These are phyloP conservation scores for Epichloe coenophiala DNA, from an alignment of 2,329 filamentous ascomycete species.

Conservation along the genomic window DNA sequence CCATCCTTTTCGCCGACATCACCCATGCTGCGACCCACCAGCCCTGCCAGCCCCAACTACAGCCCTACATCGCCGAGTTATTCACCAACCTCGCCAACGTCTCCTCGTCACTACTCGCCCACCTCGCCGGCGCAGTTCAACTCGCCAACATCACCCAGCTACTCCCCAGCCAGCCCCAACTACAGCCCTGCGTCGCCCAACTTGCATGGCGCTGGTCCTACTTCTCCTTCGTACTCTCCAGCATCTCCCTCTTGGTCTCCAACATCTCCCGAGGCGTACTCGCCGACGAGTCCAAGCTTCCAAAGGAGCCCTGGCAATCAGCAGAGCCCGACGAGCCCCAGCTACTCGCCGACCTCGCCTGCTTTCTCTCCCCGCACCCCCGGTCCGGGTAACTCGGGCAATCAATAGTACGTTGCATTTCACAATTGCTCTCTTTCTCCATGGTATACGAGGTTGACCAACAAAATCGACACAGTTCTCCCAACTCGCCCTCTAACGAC, in stretches of 20 bases:
- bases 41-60: constrained; percentile 46
- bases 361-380: constrained; percentile 33
- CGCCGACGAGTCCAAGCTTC: constrained; percentile 49
- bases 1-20: constrained; percentile 52
- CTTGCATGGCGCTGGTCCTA: constrained; percentile 28
- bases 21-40: constrained; percentile 41
- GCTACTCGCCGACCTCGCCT: constrained; percentile 52
- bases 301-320: constrained; percentile 39
- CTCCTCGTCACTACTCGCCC: constrained; percentile 44
- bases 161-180: constrained; percentile 56
- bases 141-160: constrained; percentile 61
- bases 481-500: constrained; percentile 28
- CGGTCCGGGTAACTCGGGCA: constrained; percentile 28
- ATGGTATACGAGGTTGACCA: not conserved
- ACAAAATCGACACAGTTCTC: constrained; percentile 22
- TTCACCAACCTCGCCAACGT: constrained; percentile 47
- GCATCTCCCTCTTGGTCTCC: constrained; percentile 70
- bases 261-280: constrained; percentile 53
- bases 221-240: constrained; percentile 51
- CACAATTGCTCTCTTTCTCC: not conserved
- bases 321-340: constrained; percentile 53
- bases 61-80: constrained; percentile 54
- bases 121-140: constrained; percentile 64
- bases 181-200: constrained; percentile 58
- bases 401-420: constrained; percentile 25